Evolutionary conservation across 2,329 filamentous ascomycete genomes (phyloP).

Genomic region (Penicillium sp.): DNA sequence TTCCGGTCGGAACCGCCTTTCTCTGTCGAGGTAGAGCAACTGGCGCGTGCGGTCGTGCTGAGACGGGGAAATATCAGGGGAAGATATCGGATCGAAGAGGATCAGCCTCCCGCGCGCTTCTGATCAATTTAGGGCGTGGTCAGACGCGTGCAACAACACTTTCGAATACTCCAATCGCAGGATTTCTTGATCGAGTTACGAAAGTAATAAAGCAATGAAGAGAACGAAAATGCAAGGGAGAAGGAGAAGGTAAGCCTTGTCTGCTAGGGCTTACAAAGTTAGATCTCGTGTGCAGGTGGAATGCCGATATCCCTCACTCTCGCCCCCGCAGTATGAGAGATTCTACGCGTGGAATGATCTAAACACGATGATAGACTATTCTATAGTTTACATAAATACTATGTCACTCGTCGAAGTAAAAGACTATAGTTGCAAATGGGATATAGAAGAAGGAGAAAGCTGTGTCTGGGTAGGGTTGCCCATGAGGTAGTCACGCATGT

Average conservation of each 20-base stretch:
- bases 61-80: conserved; percentile 24
- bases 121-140: conserved; percentile 28
- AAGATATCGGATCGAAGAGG: conserved; percentile 19
- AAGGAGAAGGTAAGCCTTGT: conserved; percentile 5
- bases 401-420: conserved; percentile 1
- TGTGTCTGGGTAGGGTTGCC: conserved; percentile 2
- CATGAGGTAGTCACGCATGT: conserved; percentile 8
- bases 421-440: not conserved
- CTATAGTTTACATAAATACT: conserved; percentile 1
- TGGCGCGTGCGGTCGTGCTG: conserved; percentile 12
- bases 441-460: conserved; percentile 5
- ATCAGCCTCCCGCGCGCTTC: conserved; percentile 28
- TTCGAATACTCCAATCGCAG: conserved; percentile 3
- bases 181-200: conserved; percentile 1
- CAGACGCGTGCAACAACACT: conserved; percentile 29
- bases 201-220: not conserved
- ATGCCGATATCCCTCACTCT: conserved; percentile 18
- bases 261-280: conserved; percentile 2
- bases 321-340: conserved; percentile 7
- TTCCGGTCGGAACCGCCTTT: conserved; percentile 14
- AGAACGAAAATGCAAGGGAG: conserved; percentile 15
- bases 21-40: conserved; percentile 13
- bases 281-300: conserved; percentile 14
- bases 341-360: conserved; percentile 13
- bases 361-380: conserved; percentile 1